Evolutionary conservation across 2,329 filamentous ascomycete genomes (phyloP).

Genomic region (Cordyceps javanica): DNA sequence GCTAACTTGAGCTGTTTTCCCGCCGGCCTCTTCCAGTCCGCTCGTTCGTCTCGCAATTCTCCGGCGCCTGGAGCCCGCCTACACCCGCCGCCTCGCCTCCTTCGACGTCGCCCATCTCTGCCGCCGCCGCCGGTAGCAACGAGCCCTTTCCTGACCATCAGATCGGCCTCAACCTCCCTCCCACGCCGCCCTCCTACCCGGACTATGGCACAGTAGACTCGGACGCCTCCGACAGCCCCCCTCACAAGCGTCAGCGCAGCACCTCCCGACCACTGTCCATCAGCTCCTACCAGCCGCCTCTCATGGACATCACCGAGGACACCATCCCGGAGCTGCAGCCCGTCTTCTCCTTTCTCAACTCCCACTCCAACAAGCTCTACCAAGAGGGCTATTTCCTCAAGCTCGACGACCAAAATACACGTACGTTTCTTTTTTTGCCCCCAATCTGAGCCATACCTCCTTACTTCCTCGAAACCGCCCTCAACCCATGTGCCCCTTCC

Average conservation of each 20-base stretch:
- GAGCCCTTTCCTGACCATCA: constrained; percentile 32
- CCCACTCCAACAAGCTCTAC: constrained; percentile 92
- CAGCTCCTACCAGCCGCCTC: constrained; percentile 76
- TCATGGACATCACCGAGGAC: constrained; percentile 79
- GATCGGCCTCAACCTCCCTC: constrained; percentile 31
- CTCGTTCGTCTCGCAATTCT: constrained; percentile 83
- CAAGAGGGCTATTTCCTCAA: constrained; percentile 98
- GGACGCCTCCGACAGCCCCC: constrained; percentile 35
- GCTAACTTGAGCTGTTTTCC: background rate
- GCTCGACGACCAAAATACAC: constrained; percentile 85
- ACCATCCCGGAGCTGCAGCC: constrained; percentile 89
- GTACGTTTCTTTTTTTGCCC: constrained; percentile 61
- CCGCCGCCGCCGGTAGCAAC: constrained; percentile 33
- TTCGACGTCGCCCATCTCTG: constrained; percentile 26
- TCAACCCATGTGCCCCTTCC: too few species aligned
- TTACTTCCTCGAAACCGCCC: background rate
- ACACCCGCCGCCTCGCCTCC: constrained; percentile 41
- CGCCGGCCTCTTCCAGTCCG: constrained; percentile 52
- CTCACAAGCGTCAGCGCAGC: constrained; percentile 38
- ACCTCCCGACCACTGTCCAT: constrained; percentile 74
- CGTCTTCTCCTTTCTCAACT: constrained; percentile 90
- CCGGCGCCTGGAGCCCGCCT: constrained; percentile 37
- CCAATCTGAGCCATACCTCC: too few species aligned
- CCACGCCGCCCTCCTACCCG: constrained; percentile 31
- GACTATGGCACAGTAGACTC: constrained; percentile 27